phyloP scores from a whole-genome alignment of 768 basidiomycete genomes.

The Hydnum rufescens region DNA sequence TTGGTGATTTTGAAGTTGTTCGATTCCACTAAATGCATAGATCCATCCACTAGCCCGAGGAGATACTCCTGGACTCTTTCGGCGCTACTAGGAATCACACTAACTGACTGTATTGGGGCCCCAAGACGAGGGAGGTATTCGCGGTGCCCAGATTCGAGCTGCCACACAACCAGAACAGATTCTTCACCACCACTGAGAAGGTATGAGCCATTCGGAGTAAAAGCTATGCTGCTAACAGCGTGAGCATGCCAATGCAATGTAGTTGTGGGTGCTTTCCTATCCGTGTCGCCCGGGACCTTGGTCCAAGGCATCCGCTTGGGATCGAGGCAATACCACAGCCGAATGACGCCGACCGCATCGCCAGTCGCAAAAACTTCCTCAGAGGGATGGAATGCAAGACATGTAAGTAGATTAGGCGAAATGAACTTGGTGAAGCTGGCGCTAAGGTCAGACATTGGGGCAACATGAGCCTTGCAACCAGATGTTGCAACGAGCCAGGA shows the following conservation, averaged over 20 bases:
- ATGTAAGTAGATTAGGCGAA: conserved; percentile 50
- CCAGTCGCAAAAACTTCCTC: conserved; percentile 95
- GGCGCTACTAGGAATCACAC: conserved; percentile 26
- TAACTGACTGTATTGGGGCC: conserved; percentile 57
- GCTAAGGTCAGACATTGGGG: conserved; percentile 32
- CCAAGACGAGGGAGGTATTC: conserved; percentile 90
- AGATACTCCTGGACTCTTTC: conserved; percentile 67
- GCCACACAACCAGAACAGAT: conserved; percentile 93
- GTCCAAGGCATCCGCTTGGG: conserved; percentile 8
- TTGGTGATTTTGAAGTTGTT: conserved; percentile 51
- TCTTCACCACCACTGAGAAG: conserved; percentile 90
- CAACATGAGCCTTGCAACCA: conserved; percentile 63
- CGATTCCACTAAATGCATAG: conserved; percentile 52
- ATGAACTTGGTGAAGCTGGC: conserved; percentile 33
- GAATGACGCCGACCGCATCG: conserved; percentile 63
- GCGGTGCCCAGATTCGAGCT: conserved; percentile 67
- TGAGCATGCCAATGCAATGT: conserved; percentile 95
- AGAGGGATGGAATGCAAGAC: conserved; percentile 69
- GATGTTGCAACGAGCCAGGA: conserved; percentile 57
- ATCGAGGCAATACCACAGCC: conserved; percentile 83
- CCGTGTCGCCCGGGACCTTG: conserved; percentile 24
- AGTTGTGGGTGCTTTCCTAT: conserved; percentile 49
- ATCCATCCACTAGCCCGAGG: conserved; percentile 64
- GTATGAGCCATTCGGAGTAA: conserved; percentile 82
- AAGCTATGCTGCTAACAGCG: conserved; percentile 66